Percentiles rank a stretch among this genome's conserved stretches.
Conservation (phyloP, 208 protist species). For the Angomonas deanei region DNA sequence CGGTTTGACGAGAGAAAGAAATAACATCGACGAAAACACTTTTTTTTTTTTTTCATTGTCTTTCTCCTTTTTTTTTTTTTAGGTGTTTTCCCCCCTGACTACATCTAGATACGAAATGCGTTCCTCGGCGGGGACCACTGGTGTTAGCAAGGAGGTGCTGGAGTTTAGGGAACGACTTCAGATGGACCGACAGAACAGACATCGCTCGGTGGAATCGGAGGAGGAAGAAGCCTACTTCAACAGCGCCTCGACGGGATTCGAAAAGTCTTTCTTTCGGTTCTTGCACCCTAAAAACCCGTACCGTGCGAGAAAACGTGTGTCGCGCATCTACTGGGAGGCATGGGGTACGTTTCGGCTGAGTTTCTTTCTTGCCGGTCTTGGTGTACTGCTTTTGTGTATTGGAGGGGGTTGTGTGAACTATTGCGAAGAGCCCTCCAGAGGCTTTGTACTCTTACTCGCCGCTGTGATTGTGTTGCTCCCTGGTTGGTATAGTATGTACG, state of each 20-base stretch:
- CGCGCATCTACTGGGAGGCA: conserved; percentile 69
- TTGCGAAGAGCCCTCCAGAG: conserved; percentile 31
- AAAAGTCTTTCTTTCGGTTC: conserved; percentile 36
- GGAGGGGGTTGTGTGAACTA: conserved; percentile 21
- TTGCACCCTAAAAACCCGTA: conserved; percentile 42
- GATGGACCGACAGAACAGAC: background rate
- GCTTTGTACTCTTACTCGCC: conserved; percentile 33
- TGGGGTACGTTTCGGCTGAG: conserved; percentile 54
- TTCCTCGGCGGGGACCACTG: background rate
- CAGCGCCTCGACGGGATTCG: conserved; percentile 13
- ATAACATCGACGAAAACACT: too few relatives aligned
- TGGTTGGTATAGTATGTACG: conserved; percentile 66
- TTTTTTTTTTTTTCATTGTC: too few relatives aligned
- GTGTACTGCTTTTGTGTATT: conserved; percentile 36
- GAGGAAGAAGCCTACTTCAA: conserved; percentile 55
- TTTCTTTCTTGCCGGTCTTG: conserved; percentile 64
- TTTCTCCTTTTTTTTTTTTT: conserved; percentile 5
- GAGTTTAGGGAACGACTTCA: too few relatives aligned
- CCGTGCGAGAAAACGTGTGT: conserved; percentile 45
- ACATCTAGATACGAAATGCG: background rate
- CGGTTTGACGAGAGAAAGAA: too few relatives aligned
- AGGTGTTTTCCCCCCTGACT: background rate
- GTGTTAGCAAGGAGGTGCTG: too few relatives aligned
- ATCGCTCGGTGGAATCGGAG: conserved; percentile 24
- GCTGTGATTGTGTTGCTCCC: conserved; percentile 46